A percentile compares a stretch with the other conserved stretches of the same genome.
Conservation (phyloP, 805 yeast genomes). For the Scheffersomyces amazonensis region DNA sequence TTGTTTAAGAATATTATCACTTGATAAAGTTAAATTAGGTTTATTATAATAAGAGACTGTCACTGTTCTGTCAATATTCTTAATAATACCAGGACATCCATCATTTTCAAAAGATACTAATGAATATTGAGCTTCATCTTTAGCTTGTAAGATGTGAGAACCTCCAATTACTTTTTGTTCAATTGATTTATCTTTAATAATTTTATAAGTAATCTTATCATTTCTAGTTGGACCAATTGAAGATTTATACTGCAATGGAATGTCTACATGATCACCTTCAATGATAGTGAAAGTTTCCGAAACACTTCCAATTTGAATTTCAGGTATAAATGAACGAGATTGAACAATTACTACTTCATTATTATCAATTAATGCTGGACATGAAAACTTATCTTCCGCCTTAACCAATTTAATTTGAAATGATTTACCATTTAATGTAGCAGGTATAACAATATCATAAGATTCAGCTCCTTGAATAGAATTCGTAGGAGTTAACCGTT, state of each 20-base stretch:
- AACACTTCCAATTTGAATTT: constrained; percentile 24
- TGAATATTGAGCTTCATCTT: constrained; percentile 41
- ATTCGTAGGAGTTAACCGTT: constrained; percentile 20
- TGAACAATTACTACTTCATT: constrained; percentile 53
- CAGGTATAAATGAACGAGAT: constrained; percentile 70
- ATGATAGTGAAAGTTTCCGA: constrained; percentile 39
- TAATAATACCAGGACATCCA: constrained; percentile 44
- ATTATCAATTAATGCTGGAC: constrained; percentile 67
- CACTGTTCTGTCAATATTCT: constrained; percentile 13
- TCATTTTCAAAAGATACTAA: constrained; percentile 37
- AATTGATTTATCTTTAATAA: constrained; percentile 9
- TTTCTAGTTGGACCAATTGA: constrained; percentile 23
- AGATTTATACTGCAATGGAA: constrained; percentile 51
- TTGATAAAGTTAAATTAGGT: constrained; percentile 20
- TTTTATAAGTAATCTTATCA: constrained; percentile 32
- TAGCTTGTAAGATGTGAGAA: constrained; percentile 18
- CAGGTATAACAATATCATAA: constrained; percentile 51
- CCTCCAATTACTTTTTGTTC: constrained; percentile 1
- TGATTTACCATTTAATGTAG: constrained; percentile 65
- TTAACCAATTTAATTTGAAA: constrained; percentile 62
- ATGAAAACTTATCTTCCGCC: constrained; percentile 72
- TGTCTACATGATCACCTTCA: constrained; percentile 55
- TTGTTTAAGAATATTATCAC: constrained; percentile 16
- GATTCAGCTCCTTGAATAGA: constrained; percentile 29
- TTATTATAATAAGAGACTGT: constrained; percentile 19